Evolutionary conservation across 2,329 filamentous ascomycete species (phyloP), one percentile per base, ranked within the genome.

Genomic region (Aspergillus costaricaensis): DNA sequence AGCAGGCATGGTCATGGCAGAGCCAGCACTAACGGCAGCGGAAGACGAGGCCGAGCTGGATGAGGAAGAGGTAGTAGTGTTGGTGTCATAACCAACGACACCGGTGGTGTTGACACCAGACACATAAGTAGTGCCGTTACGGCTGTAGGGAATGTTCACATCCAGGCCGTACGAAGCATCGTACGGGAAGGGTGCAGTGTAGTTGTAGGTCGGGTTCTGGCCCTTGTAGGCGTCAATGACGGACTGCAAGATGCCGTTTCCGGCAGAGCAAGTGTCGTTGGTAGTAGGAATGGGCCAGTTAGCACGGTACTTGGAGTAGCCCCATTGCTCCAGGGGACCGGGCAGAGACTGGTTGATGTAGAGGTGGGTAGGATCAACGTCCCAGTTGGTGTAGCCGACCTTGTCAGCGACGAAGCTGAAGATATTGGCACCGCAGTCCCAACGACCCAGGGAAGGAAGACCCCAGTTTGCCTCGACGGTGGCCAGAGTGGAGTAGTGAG

Each of bases 371-470:
- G 73, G 69, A 19, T 77, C 67, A 4, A 84, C 72, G 3, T 74
- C 53, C 59, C 76, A 73, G 66, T 75, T 68, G 19, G 64, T 64
- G 70, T 89, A 86, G 55, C 85, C 84, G 0, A 87, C 89, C 75
- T 82, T 77, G n/a, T 82, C 74, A 17, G 85, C 86, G 1, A 90
- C 86, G 25, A 85, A 58, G 39, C 81, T 67, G 73, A 85, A 88
- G 10, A 91, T 85, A 71, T 91, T 91, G 70, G 88, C 88, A 58
- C 86, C 87, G 8, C 88, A 87, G 69, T 91, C 88, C 80, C 83
- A 90, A 60, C 88, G 86, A 15, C 88, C 88, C 3, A 91, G 85
- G 0, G 86, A 88, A 62, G 84, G 82, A n/a, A 91, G 83, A 64
- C 79, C 81, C 87, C 88, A 91, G 80, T 91, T 91, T 58, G 86